phyloP scores from a whole-genome alignment of 345 rosid genomes.

The Camelina laxa region DNA sequence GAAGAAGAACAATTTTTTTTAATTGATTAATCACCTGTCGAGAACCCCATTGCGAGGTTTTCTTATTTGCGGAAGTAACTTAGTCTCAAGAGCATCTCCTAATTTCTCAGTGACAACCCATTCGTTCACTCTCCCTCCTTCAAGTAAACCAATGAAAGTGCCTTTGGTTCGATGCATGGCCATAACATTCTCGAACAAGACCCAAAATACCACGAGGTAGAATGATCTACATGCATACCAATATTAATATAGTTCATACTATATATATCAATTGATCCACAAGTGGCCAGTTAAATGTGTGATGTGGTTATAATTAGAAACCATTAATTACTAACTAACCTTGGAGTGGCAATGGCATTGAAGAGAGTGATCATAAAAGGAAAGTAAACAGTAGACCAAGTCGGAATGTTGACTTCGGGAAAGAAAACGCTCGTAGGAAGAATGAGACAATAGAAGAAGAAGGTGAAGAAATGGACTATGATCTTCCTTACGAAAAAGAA shows the following conservation, averaged over 20 bases:
- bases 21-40: conserved; percentile 53
- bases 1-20: not conserved
- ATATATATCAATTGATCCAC: no score
- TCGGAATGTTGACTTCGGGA: conserved; percentile 41
- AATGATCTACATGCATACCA: conserved; percentile 49
- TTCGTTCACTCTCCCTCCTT: conserved; percentile 86
- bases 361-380: conserved; percentile 44
- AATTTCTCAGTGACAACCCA: conserved; percentile 95
- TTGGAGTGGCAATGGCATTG: conserved; percentile 46
- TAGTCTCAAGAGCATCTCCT: conserved; percentile 71
- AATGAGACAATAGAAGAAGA: conserved; percentile 45
- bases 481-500: conserved; percentile 45
- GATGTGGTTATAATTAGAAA: not conserved
- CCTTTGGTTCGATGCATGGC: conserved; percentile 69
- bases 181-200: conserved; percentile 68
- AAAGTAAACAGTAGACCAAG: conserved; percentile 44
- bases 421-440: conserved; percentile 43
- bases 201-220: conserved; percentile 58
- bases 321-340: conserved; percentile 18
- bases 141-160: conserved; percentile 74
- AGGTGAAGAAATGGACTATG: conserved; percentile 44
- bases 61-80: conserved; percentile 47
- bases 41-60: conserved; percentile 56
- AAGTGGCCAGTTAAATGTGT: no score
- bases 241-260: not conserved